Evolutionary conservation across 805 yeast genomes (phyloP), one percentile per base, ranked within the genome.

Genomic region (Saccharomyces paradoxus): DNA sequence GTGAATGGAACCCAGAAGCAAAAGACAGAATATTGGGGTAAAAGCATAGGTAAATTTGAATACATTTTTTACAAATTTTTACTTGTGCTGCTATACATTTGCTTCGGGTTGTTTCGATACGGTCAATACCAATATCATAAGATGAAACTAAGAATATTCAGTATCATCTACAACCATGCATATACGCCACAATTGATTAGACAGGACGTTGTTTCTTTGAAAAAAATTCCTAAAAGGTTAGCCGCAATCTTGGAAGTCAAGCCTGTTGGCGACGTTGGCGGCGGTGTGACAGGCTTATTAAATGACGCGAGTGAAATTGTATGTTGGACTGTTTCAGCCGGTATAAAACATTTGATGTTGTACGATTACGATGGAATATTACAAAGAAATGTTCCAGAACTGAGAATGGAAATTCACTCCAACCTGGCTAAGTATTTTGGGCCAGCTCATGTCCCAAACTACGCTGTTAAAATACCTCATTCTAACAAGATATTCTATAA

Each of bases 301-400:
- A 83, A 81, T 60, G 88, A 88, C 62, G 79, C 85, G 5, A 80
- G 91, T 49, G 96, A 91, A 63, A 58, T 91, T 41, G 78, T 82
- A 1, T 83, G 94, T 5, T 94, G 99, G 99, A 79, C 89, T 44
- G 69, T 89, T n/a, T 86, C 95, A 32, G 82, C 92, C n/a, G 97
- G 97, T 1, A 81, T 90, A 50, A 81, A 83, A 46, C 72, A 75
- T 56, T 74, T 92, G 56, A 77, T 86, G 2, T 75, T 94, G 47
- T 92, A 89, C 73, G 98, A 94, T 70, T 79, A 79, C 64, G 82
- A 81, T 54, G 97, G 97, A 1, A 71, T 78, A 2, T 73, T 89
- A 51, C 82, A 82, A 59, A 73, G 74, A 50, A 71, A 80, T 56
- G 72, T 82, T 14, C 76, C 81, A 28, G 82, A 81, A 44, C 74